Base-by-base conservation (phyloP, 495 filamentous ascomycete genomes). In the Penicillium waksmanii region DNA sequence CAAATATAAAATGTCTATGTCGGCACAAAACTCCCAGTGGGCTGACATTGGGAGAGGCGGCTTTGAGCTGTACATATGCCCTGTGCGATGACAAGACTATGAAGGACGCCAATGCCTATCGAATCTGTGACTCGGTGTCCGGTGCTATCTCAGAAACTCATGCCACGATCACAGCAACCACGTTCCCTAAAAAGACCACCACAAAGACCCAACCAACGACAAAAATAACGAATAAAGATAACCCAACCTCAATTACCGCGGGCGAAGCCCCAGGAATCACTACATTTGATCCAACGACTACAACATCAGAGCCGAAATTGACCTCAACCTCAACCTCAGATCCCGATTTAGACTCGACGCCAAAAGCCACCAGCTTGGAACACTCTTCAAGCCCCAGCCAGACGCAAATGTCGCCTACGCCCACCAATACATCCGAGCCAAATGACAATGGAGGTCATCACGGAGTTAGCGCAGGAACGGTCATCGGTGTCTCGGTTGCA, bases 1-100 rank as follows among this genome's bases (percentile, higher is more conserved):
- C 79, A 35, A 75, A 84, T 42, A 67, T 89, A 59, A 71, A 75
- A 60, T 92, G 88, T 64, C 74, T 92, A 9, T 93, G 89, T 66
- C 72, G 74, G 36, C 78, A 80, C 40, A 76, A 77, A 47, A 87
- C 83, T n/a, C 68, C 64, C 11, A 82, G 80, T 56, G 87, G 86
- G 33, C 87, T 87, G 56, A 90, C 89, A 0, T 55, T 93, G 49
- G 89, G 88, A 11, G 89, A 91, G 70, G 87, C 80, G 7, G 86
- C 83, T 9, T 66, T 89, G 55, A 80, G 82, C 57, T 93, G 89
- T 66, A 79, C 86, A 12, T 69, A 81, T 48, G 80, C 81, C 2
- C 51, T 61, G 21, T 85, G 82, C 50, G 56, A 73, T 18, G 48
- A 69, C 17, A 55, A 67, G 2, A 61, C 67, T 7, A 55, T 64